phyloP scores from a whole-genome alignment of 1,284 basidiomycete genomes.

The Malassezia brasiliensis region DNA sequence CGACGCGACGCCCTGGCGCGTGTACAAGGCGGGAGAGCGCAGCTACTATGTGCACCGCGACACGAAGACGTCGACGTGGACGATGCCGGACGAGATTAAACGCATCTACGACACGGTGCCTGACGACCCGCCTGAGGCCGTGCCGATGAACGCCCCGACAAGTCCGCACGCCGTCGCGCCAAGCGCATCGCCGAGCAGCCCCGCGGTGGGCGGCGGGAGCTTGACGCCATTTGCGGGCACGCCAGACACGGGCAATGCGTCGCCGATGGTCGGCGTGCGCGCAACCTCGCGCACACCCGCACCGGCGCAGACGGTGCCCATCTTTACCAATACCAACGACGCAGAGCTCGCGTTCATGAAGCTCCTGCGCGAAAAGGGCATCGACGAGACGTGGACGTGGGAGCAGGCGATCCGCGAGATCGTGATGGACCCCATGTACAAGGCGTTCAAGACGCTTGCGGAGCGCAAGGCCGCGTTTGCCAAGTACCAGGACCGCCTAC shows the following conservation, averaged over 20 bases:
- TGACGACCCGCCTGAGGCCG: conserved; percentile 9
- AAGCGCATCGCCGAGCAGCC: not conserved
- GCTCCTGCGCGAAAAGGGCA: conserved; percentile 73
- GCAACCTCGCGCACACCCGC: not conserved
- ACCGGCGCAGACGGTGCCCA: not conserved
- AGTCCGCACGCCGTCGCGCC: not conserved
- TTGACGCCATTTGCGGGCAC: not conserved
- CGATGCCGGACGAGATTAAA: conserved; percentile 37
- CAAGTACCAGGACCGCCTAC: conserved; percentile 45
- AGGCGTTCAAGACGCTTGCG: conserved; percentile 79
- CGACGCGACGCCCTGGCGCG: conserved; percentile 42
- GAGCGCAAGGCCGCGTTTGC: conserved; percentile 78
- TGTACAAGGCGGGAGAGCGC: conserved; percentile 42
- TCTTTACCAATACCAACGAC: conserved; percentile 53
- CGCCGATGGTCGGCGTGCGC: conserved; percentile 2
- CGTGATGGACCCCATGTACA: conserved; percentile 95
- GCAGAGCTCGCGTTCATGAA: conserved; percentile 88
- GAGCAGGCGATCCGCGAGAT: conserved; percentile 94
- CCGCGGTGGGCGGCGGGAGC: not conserved
- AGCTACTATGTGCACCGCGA: conserved; percentile 44
- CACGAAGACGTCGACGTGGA: conserved; percentile 46
- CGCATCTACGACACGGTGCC: conserved; percentile 29
- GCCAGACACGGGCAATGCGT: not conserved
- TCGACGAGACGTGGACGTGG: conserved; percentile 91
- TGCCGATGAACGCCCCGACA: conserved; percentile 3